Base-by-base conservation (phyloP, 2,329 filamentous ascomycete species). In the Cladosporium sp. region DNA sequence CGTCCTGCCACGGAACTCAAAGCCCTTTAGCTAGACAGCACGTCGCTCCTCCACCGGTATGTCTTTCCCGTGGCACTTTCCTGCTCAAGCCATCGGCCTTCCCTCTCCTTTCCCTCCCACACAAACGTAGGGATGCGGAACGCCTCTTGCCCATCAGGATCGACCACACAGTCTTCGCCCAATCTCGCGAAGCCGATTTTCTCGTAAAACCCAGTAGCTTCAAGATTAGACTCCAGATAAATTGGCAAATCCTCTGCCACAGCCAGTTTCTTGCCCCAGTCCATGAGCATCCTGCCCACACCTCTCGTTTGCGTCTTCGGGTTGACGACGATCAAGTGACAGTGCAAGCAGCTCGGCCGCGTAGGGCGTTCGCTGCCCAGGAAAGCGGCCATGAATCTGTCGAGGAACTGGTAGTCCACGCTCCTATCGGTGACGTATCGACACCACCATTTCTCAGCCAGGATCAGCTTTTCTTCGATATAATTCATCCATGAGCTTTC, bases 161-260 rank as follows among this genome's bases (percentile, higher is more conserved):
- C 23, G 14, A 58, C 13, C 21, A 58, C 36, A 21, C 23, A 23
- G 25, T 58, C 56, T 2, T 28, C n/a, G 13, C 34, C 26, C 56
- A 58, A 28, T 18, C 56, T 30, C 36, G 34, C 56, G 14, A 58
- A 46, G 1, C 56, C 56, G 2, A 18, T 13, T 25, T 46, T 58
- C 23, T 58, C 56, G 26, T 58, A 58, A 34, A 46, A 58, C 16
- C 49, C 48, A n/a, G 43, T 34, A 43, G 48, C 61, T 16, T 64
- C 61, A 23, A 56, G 28, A 1, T 36, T 39, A 30, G 61, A 34
- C 16, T 64, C 61, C 16, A 64, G 23, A 30, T 43, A 64, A 14
- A 56, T 16, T 36, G 49, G 49, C 34, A 64, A 23, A 23, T 30
- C 61, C 21, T 64, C 48, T 28, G 28, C 21, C 1, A 39, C 49